Evolutionary conservation across 768 basidiomycete species (phyloP), one percentile per base, ranked within the genome.

Genomic region (Russula virescens): DNA sequence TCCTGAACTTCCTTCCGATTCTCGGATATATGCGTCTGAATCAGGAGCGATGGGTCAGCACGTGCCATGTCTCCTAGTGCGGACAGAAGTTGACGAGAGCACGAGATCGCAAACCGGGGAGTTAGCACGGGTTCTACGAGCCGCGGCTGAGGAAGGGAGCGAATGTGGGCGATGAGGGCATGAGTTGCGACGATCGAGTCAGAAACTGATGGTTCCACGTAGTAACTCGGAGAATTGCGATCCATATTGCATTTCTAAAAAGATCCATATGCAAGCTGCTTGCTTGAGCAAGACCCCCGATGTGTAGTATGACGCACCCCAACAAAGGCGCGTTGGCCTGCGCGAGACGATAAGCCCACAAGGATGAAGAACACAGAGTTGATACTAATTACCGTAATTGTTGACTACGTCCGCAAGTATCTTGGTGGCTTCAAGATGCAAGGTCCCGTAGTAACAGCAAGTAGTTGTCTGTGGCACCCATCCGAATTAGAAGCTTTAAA

Each of bases 101-200:
- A 96, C 13, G 91, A 86, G 62, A 98, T 88, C 25, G 96, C 96
- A 73, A 98, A 98, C n/a, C 96, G 89, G 16, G 96, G 96, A 0
- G 96, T 98, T 47, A 98, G 75, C 69, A 94, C 85, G 5, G 96
- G 96, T 60, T 90, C 89, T 11, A 98, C 88, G 8, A 95, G 83
- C 1, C 83, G 79, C 76, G 69, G 63, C 28, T n/a, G 18, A 28
- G 81, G 73, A 53, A 92, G 74, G 5, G 80, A 71, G 43, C 82
- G 82, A 69, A 97, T 87, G 75, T 95, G 75, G 0, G 77, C 61
- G 65, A 98, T 86, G 28, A 95, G 78, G 19, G 77, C 75, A 49
- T 76, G 72, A 0, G 94, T 95, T 51, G 80, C 80, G 0, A 71
- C 69, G 1, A 94, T 66, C 8, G 94, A 94, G 13, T 71, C 73